Percentiles rank a stretch among this genome's conserved stretches.
Evolutionary conservation across 2,329 filamentous ascomycete species (phyloP).

Genomic region (Diplodia intermedia): DNA sequence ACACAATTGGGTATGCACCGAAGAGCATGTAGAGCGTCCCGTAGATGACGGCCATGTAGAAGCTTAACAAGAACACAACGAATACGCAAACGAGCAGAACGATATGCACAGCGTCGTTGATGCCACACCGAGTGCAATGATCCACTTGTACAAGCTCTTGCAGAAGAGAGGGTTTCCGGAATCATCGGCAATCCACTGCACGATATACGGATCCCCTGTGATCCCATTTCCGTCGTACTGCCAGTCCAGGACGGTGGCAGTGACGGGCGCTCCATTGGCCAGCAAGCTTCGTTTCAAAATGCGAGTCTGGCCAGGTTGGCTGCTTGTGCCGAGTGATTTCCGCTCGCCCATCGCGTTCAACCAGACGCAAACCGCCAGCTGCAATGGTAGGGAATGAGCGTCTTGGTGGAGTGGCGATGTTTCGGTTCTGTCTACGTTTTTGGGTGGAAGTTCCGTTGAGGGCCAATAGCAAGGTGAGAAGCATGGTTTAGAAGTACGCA

Average conservation of each 20-base stretch:
- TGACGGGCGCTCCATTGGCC: constrained; percentile 46
- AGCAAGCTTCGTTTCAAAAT: constrained; percentile 46
- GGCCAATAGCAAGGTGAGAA: not conserved
- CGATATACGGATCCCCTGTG: constrained; percentile 53
- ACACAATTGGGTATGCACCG: constrained; percentile 65
- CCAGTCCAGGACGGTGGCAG: constrained; percentile 46
- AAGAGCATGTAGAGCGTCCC: constrained; percentile 60
- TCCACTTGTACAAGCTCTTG: constrained; percentile 50
- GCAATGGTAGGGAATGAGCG: not conserved
- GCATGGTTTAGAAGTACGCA: not conserved
- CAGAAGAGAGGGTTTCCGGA: constrained; percentile 54
- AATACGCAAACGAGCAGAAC: constrained; percentile 53
- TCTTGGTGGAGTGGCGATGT: too few relatives aligned
- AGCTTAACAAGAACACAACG: constrained; percentile 68
- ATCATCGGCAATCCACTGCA: constrained; percentile 57
- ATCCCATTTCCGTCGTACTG: constrained; percentile 54
- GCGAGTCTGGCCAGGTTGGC: not conserved
- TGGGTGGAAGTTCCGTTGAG: not conserved
- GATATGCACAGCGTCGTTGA: constrained; percentile 53
- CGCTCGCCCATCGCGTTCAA: not conserved
- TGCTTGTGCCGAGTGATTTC: not conserved
- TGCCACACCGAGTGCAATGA: constrained; percentile 50
- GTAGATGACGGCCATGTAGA: constrained; percentile 70
- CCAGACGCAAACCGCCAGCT: not conserved
- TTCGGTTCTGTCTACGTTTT: too few relatives aligned